Evolutionary conservation across 306 rosid species (phyloP).

Genomic region (Lupinus albus): DNA sequence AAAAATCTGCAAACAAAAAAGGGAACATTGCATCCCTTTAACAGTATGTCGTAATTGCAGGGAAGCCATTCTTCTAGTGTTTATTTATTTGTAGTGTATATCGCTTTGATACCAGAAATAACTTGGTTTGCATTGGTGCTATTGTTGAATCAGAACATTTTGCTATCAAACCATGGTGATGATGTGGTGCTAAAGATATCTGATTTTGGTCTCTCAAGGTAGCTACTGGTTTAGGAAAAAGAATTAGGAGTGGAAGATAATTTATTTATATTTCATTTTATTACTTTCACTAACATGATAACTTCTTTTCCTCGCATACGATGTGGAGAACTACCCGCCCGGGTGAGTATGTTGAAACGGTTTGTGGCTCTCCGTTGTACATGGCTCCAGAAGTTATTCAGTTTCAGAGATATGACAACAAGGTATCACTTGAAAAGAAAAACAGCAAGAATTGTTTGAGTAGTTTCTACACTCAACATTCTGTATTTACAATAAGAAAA

Average conservation of each 20-base stretch:
- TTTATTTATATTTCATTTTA: conserved; percentile 11
- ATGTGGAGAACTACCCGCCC: conserved; percentile 45
- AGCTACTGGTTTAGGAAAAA: conserved; percentile 27
- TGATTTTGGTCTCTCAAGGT: conserved; percentile 78
- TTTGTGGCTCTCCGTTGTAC: conserved; percentile 64
- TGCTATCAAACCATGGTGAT: conserved; percentile 46
- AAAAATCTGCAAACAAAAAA: conserved; percentile 1
- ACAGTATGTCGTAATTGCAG: background rate
- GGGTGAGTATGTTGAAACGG: conserved; percentile 60
- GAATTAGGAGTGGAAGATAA: background rate
- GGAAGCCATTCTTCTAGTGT: conserved; percentile 9
- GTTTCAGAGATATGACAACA: conserved; percentile 58
- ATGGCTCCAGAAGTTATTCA: conserved; percentile 79
- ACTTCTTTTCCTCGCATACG: background rate
- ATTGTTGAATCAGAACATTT: conserved; percentile 57
- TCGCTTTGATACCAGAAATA: conserved; percentile 35
- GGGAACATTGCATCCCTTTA: conserved; percentile 5
- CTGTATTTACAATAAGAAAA: too few species aligned
- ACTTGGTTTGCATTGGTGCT: conserved; percentile 37
- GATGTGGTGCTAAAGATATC: conserved; percentile 60
- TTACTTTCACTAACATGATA: conserved; percentile 19
- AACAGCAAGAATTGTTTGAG: too few species aligned
- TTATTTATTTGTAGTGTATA: conserved; percentile 1
- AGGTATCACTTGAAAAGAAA: conserved; percentile 37
- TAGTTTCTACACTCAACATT: too few species aligned